Conservation (phyloP, 2,329 filamentous ascomycete species). For the Aspergillus hiratsukae region DNA sequence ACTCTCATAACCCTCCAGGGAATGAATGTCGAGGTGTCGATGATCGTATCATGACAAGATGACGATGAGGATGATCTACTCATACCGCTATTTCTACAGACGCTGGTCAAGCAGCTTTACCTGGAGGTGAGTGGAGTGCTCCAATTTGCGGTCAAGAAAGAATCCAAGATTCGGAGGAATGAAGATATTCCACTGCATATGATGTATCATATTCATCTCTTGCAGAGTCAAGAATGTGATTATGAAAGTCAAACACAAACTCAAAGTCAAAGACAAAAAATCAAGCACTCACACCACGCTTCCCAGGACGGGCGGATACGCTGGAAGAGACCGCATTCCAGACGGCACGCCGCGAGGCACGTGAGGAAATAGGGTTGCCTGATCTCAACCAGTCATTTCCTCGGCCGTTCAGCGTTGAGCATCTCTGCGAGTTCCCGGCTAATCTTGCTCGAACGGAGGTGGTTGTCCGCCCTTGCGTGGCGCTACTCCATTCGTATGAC, state of each 20-base stretch:
- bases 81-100: slow-evolving; percentile 26
- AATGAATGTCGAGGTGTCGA: not conserved
- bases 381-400: slow-evolving; percentile 65
- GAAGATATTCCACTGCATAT: not conserved
- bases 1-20: not conserved
- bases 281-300: not conserved
- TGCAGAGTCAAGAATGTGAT: not conserved
- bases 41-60: not conserved
- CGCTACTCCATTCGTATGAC: slow-evolving; percentile 66
- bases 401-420: slow-evolving; percentile 75
- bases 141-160: not conserved
- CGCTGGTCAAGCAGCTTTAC: slow-evolving; percentile 83
- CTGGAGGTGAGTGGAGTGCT: slow-evolving; percentile 63
- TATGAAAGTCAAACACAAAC: not conserved
- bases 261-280: not conserved
- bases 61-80: not conserved
- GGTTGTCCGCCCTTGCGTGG: slow-evolving; percentile 70
- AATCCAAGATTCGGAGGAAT: not conserved
- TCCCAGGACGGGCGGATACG: slow-evolving; percentile 48
- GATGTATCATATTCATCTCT: not conserved
- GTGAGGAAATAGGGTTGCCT: slow-evolving; percentile 88
- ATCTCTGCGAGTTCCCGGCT: slow-evolving; percentile 77
- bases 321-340: slow-evolving; percentile 60
- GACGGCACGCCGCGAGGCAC: slow-evolving; percentile 83
- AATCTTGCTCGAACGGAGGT: slow-evolving; percentile 69